Evolutionary conservation across 2,329 filamentous ascomycete species (phyloP), one percentile per base, ranked within the genome.

Genomic region (Ceratocystiopsis brevicomis): DNA sequence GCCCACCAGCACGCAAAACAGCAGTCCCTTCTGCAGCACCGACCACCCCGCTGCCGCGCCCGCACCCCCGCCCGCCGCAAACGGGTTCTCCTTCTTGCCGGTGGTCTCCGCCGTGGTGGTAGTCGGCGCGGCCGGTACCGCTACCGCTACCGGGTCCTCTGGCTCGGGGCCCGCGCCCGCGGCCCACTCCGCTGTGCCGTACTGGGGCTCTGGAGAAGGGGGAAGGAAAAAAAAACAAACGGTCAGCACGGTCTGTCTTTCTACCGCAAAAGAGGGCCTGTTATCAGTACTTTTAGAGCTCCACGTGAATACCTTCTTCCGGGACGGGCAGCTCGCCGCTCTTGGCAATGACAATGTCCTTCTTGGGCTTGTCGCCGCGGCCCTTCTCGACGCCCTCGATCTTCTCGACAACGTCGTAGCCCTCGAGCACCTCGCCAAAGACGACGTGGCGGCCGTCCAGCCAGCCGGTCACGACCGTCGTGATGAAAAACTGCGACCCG

Each of bases 401-500:
- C 68, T 77, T 76, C 57, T 81, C 75, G 51, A 90, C 72, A 49
- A 90, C 60, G 6, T 88, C 81, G 63, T 81, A 83, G 59, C 84
- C 84, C 67, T 90, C 83, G 53, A 90, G 69, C 51, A 92, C 80
- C 65, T 92, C 83, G 58, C 83, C 83, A 59, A 90, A 90, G 57
- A 90, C 83, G 55, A 90, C 84, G 66, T 90, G 83, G 54, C 70
- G 71, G 59, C 81, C 81, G 60, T 90, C 80, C 56, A 90, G 76
- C 81, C 84, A 88, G 48, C 76, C 80, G 49, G 83, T 88, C 56
- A 84, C 59, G 56, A 77, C 78, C 53, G 82, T 88, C 56, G 84
- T 90, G 61, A 90, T 87, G 71, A 90, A 90, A 70, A 90, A 90
- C 60, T 90, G 83, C 46, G 79, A 85, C 58, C 83, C 82, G 59